Conservation (phyloP, 139 green algal species). For the Haematococcus lacustris region DNA sequence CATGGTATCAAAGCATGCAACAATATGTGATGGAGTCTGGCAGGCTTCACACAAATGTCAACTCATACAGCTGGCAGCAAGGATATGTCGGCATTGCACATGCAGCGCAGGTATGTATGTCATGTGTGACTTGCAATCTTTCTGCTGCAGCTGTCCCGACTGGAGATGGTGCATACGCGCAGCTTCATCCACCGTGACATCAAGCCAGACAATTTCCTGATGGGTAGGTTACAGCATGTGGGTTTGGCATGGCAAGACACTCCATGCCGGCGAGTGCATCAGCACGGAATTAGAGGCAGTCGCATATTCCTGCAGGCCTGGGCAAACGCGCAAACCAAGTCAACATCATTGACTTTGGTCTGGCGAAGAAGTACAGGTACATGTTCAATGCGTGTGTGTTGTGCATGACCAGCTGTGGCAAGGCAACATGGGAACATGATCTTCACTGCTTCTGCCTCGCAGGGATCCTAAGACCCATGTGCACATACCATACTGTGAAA, state of each 20-base stretch:
- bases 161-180: constrained; percentile 97
- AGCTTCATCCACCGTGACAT: constrained; percentile 97
- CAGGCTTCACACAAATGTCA: not conserved
- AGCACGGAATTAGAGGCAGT: not conserved
- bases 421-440: too few species aligned
- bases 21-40: not conserved
- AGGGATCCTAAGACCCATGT: constrained; percentile 96
- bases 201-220: constrained; percentile 99
- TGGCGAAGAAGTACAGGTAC: constrained; percentile 99
- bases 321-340: constrained; percentile 95
- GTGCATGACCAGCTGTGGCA: too few species aligned
- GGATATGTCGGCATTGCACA: not conserved
- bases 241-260: too few species aligned
- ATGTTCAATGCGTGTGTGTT: too few species aligned
- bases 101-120: too few species aligned
- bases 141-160: constrained; percentile 66
- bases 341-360: constrained; percentile 98
- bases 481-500: constrained; percentile 97
- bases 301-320: constrained; percentile 46
- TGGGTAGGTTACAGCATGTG: constrained; percentile 38
- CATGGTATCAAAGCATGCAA: not conserved
- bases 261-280: too few species aligned
- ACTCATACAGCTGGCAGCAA: not conserved
- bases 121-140: too few species aligned
- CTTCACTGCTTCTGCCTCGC: too few species aligned